Conservation (phyloP, 2,329 filamentous ascomycete genomes). For the Stagonosporopsis rhizophila region DNA sequence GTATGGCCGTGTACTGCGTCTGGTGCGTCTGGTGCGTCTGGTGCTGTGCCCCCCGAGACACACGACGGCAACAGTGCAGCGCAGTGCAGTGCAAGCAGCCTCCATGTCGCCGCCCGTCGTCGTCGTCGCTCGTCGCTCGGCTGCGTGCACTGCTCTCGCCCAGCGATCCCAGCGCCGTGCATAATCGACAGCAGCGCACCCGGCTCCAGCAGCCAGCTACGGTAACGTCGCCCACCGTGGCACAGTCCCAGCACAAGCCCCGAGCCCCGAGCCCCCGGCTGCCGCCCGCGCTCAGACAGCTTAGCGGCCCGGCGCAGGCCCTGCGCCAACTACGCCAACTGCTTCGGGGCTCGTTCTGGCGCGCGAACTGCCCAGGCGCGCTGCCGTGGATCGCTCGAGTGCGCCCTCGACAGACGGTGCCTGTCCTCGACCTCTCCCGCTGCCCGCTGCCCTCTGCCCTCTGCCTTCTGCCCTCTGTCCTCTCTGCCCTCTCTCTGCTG, state of each 20-base stretch:
- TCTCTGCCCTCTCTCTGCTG: conserved; percentile 11
- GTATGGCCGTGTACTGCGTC: too few relatives aligned
- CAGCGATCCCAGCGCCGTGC: conserved; percentile 15
- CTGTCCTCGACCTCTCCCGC: neutral
- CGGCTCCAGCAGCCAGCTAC: conserved; percentile 22
- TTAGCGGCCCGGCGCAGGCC: conserved; percentile 20
- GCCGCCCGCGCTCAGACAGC: conserved; percentile 32
- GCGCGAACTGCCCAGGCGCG: conserved; percentile 6
- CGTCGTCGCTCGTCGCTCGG: too few relatives aligned
- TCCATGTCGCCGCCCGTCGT: too few relatives aligned
- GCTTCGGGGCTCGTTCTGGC: conserved; percentile 23
- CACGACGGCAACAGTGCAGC: too few relatives aligned
- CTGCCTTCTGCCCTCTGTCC: too few relatives aligned
- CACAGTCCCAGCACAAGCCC: conserved; percentile 20
- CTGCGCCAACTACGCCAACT: too few relatives aligned
- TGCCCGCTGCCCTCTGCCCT: too few relatives aligned
- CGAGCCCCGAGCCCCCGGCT: too few relatives aligned
- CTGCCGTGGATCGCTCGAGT: conserved; percentile 27
- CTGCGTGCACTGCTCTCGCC: too few relatives aligned
- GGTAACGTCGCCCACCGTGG: conserved; percentile 15
- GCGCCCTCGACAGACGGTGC: conserved; percentile 15
- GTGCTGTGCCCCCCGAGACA: too few relatives aligned
- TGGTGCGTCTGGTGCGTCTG: too few relatives aligned
- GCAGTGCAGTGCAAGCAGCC: too few relatives aligned
- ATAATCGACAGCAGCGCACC: conserved; percentile 15